phyloP scores from a whole-genome alignment of 352 stramenopile species.

The Globisporangium orthogonon region DNA sequence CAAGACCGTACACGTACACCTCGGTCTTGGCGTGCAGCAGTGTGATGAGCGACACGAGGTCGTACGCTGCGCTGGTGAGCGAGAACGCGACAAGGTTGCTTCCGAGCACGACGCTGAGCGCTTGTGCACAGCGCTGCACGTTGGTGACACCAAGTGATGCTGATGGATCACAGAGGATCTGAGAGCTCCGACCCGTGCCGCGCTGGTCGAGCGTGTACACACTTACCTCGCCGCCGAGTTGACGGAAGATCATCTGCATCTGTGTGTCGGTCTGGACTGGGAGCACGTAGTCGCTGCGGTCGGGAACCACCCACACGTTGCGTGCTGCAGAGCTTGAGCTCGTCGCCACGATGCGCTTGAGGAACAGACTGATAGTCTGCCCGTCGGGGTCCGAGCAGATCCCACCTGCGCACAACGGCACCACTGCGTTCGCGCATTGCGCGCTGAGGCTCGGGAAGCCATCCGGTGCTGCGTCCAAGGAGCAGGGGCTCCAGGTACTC shows the following conservation, averaged over 20 bases:
- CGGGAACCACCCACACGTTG: slow-evolving; percentile 36
- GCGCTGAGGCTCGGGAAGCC: slow-evolving; percentile 20
- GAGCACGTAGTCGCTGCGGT: slow-evolving; percentile 19
- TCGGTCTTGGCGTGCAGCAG: slow-evolving; percentile 28
- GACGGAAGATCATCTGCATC: slow-evolving; percentile 40
- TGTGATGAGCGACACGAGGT: slow-evolving; percentile 53
- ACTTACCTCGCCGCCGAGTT: slow-evolving; percentile 29
- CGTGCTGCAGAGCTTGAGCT: slow-evolving; percentile 7
- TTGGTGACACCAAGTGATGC: not conserved
- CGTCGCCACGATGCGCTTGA: slow-evolving; percentile 44
- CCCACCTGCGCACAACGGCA: slow-evolving; percentile 41
- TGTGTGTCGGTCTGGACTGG: slow-evolving; percentile 25
- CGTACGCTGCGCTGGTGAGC: slow-evolving; percentile 50
- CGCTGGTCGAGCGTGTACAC: slow-evolving; percentile 57
- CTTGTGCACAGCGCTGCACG: slow-evolving; percentile 13
- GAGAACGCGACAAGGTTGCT: slow-evolving; percentile 47
- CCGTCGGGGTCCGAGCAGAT: slow-evolving; percentile 32
- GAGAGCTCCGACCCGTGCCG: slow-evolving; percentile 38
- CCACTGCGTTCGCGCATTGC: slow-evolving; percentile 29
- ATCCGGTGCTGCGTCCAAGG: slow-evolving; percentile 20
- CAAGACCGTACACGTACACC: slow-evolving; percentile 59
- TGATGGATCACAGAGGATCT: slow-evolving; percentile 25
- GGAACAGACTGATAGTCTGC: slow-evolving; percentile 39
- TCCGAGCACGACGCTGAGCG: slow-evolving; percentile 15
- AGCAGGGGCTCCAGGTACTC: slow-evolving; percentile 27